A percentile compares a stretch with the other conserved stretches of the same genome.
phyloP scores from a whole-genome alignment of 2,329 filamentous ascomycete species.

The Phialophora verrucosa region DNA sequence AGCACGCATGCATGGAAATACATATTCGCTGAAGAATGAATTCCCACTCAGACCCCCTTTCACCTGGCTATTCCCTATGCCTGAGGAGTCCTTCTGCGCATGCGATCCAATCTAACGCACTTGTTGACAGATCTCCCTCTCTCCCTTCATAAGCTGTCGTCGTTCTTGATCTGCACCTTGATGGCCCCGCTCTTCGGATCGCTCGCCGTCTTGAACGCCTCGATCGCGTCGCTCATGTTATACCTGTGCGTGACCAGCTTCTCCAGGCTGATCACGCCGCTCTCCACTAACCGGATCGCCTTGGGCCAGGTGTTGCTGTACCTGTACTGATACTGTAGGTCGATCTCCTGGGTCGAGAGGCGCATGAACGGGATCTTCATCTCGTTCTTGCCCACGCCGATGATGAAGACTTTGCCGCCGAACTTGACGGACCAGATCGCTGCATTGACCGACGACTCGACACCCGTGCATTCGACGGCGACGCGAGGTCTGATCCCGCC shows the following conservation, averaged over 20 bases:
- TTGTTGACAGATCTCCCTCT: neutral
- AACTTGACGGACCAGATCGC: slow-evolving; percentile 93
- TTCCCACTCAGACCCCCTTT: neutral
- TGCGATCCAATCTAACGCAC: neutral
- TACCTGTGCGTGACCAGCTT: slow-evolving; percentile 89
- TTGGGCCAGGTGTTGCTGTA: slow-evolving; percentile 96
- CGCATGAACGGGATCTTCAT: slow-evolving; percentile 97
- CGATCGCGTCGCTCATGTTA: slow-evolving; percentile 80
- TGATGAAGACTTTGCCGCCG: slow-evolving; percentile 95
- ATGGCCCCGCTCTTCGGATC: slow-evolving; percentile 93
- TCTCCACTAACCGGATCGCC: slow-evolving; percentile 85
- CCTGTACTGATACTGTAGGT: slow-evolving; percentile 95
- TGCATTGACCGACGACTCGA: slow-evolving; percentile 83
- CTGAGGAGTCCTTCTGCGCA: neutral
- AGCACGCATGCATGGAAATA: too few relatives aligned
- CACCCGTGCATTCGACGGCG: slow-evolving; percentile 90
- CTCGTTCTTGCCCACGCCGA: slow-evolving; percentile 93
- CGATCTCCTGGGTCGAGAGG: slow-evolving; percentile 86
- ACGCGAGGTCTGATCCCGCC: slow-evolving; percentile 81
- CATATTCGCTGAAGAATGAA: neutral
- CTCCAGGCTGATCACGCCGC: slow-evolving; percentile 79
- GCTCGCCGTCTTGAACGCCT: slow-evolving; percentile 87
- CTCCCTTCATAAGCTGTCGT: slow-evolving; percentile 36
- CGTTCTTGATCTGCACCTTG: slow-evolving; percentile 89
- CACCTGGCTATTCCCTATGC: neutral